Percentiles rank a stretch among this genome's conserved stretches.
Evolutionary conservation across 768 basidiomycete genomes (phyloP).

Genomic region (Lyophyllum atratum): DNA sequence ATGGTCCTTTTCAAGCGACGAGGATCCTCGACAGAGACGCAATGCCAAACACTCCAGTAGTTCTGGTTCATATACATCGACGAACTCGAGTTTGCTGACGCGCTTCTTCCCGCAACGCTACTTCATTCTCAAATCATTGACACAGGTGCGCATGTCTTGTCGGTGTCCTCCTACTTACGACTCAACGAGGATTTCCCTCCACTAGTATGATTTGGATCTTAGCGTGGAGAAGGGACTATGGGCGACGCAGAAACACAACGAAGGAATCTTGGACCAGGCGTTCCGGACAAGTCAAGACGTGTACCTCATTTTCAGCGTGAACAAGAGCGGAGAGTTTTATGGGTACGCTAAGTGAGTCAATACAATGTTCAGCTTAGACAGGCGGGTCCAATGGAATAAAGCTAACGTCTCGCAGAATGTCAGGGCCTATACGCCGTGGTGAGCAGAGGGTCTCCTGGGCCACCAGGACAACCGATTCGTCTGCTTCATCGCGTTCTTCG

Average conservation of each 20-base stretch:
- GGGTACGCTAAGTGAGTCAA: conserved; percentile 78
- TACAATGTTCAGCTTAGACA: background rate
- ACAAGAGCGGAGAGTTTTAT: conserved; percentile 93
- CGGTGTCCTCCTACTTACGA: background rate
- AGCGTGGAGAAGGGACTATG: conserved; percentile 80
- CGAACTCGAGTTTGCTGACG: conserved; percentile 77
- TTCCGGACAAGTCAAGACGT: conserved; percentile 91
- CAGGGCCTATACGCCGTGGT: conserved; percentile 56
- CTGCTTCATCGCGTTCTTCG: conserved; percentile 30
- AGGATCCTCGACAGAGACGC: conserved; percentile 27
- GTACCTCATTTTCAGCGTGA: conserved; percentile 88
- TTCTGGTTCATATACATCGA: conserved; percentile 76
- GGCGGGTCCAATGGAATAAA: background rate
- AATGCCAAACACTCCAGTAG: conserved; percentile 48
- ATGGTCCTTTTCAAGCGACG: conserved; percentile 44
- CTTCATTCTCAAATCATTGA: conserved; percentile 90
- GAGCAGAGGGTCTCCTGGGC: conserved; percentile 62
- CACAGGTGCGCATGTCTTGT: conserved; percentile 52
- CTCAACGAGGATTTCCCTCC: background rate
- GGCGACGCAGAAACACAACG: conserved; percentile 94
- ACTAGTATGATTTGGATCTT: conserved; percentile 73
- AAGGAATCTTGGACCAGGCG: conserved; percentile 88
- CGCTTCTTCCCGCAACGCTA: conserved; percentile 85
- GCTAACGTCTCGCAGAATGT: conserved; percentile 54
- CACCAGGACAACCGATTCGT: conserved; percentile 36